Conservation (phyloP, 2,329 filamentous ascomycete species). For the Paraconiothyrium brasiliense region DNA sequence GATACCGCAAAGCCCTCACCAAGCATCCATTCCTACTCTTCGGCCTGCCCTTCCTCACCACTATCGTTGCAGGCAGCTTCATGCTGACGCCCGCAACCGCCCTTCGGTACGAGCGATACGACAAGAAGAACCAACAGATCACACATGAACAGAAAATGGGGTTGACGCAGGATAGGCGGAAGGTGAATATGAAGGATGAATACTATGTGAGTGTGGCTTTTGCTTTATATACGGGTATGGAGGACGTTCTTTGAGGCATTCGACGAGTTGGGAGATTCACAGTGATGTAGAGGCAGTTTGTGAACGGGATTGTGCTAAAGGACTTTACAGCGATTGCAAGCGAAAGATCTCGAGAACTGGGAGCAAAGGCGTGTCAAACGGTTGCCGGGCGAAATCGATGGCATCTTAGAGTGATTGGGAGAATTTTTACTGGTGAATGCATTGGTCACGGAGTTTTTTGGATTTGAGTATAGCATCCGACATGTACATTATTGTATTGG, state of each 20-base stretch:
- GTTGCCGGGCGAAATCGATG: slow-evolving; percentile 89
- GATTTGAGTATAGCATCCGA: background rate
- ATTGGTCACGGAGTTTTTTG: slow-evolving; percentile 11
- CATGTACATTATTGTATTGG: background rate
- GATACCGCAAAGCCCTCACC: slow-evolving; percentile 78
- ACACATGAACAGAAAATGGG: slow-evolving; percentile 87
- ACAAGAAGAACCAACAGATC: slow-evolving; percentile 86
- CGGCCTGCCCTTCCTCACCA: slow-evolving; percentile 87
- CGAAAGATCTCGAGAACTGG: slow-evolving; percentile 94
- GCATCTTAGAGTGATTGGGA: slow-evolving; percentile 63
- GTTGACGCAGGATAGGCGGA: slow-evolving; percentile 74
- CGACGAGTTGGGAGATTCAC: background rate
- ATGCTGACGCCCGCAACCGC: slow-evolving; percentile 94
- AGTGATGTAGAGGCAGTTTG: background rate
- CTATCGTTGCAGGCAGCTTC: slow-evolving; percentile 93
- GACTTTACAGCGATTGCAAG: slow-evolving; percentile 72
- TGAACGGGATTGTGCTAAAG: slow-evolving; percentile 23
- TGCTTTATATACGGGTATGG: background rate
- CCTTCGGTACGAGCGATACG: slow-evolving; percentile 90
- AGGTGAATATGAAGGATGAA: slow-evolving; percentile 82
- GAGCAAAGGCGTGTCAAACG: slow-evolving; percentile 94
- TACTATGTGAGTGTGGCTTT: slow-evolving; percentile 74
- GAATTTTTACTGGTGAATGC: background rate
- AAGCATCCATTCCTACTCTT: slow-evolving; percentile 91
- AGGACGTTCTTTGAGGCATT: background rate